Base-by-base conservation (phyloP, 2,329 filamentous ascomycete species). In the Passalora sequoiae region DNA sequence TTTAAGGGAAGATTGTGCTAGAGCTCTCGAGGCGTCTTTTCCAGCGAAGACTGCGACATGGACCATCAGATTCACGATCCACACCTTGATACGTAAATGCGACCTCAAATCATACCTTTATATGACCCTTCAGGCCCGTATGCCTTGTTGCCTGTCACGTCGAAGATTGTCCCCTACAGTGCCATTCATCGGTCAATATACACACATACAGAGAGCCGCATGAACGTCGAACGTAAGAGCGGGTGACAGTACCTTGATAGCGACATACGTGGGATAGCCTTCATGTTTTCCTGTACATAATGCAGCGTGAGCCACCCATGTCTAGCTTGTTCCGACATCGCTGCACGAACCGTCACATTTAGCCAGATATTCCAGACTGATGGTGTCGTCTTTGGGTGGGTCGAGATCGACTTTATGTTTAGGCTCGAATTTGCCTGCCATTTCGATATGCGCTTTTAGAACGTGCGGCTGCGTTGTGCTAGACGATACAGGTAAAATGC, bases 11-110 rank as follows among this genome's bases (percentile, higher is more conserved):
- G 88, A 92, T 65, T 82, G 83, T 8, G 81, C 92, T 2, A 98
- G 77, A 5, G 89, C 92, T 49, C 88, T 81, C n/a, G 92, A 97
- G 19, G 92, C 85, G 61, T 98, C 94, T 63, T 94, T 94, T 49
- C 92, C 92, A 2, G 88, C 86, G 63, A 98, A 98, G 15, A 96
- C 92, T 98, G 55, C n/a, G 15, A 17, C 12, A 20, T 30, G 1
- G 16, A 35, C 19, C 22, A 33, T 25, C 19, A 33, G 6, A 3
- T 24, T 22, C 10, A n/a, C n/a, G n/a, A n/a, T n/a, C n/a, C n/a
- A n/a, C n/a, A n/a, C n/a, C n/a, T n/a, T n/a, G n/a, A n/a, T n/a
- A 22, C 19, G 8, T 4, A 3, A 17, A 6, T 13, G 24, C 2
- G 22, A 31, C 6, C 22, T 16, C n/a, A 30, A 5, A 44, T 25